Percentiles rank a stretch among this genome's conserved stretches.
Conservation (phyloP, 495 filamentous ascomycete species). For the Trichocladium uniseriatum region DNA sequence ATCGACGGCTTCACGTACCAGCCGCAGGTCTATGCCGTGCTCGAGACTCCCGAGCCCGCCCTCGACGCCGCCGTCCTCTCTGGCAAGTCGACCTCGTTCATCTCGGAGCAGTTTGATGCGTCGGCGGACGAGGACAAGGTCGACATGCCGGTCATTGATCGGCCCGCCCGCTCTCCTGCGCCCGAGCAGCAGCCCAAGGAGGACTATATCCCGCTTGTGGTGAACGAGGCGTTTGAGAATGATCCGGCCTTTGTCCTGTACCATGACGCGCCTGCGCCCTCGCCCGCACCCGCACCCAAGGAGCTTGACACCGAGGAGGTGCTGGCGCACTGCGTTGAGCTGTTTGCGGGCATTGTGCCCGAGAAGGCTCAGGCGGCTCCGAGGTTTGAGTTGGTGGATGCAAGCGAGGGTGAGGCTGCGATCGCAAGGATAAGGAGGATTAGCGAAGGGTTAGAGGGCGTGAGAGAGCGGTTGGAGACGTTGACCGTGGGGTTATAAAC, state of each 20-base stretch:
- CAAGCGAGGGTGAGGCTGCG: conserved; percentile 38
- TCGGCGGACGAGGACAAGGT: conserved; percentile 43
- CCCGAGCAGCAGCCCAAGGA: conserved; percentile 26
- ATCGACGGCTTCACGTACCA: conserved; percentile 54
- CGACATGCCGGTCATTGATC: conserved; percentile 37
- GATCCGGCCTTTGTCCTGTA: conserved; percentile 53
- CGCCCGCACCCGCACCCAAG: conserved; percentile 7
- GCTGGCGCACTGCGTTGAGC: conserved; percentile 25
- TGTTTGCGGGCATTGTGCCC: conserved; percentile 46
- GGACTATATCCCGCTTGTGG: conserved; percentile 1
- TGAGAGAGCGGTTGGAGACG: neutral
- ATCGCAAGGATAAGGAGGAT: neutral
- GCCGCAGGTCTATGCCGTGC: conserved; percentile 63
- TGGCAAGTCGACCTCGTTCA: conserved; percentile 51
- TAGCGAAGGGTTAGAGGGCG: neutral
- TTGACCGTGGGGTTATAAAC: neutral
- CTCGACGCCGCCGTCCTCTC: conserved; percentile 53
- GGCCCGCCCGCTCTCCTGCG: conserved; percentile 17
- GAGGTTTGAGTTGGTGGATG: conserved; percentile 48
- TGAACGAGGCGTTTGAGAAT: conserved; percentile 26
- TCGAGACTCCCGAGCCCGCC: conserved; percentile 60
- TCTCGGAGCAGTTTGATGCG: conserved; percentile 26
- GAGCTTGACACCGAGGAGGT: neutral
- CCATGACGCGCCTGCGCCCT: conserved; percentile 36
- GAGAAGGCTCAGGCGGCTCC: conserved; percentile 53